Evolutionary conservation across 1,284 basidiomycete genomes (phyloP).

Genomic region (Puccinia triticina): DNA sequence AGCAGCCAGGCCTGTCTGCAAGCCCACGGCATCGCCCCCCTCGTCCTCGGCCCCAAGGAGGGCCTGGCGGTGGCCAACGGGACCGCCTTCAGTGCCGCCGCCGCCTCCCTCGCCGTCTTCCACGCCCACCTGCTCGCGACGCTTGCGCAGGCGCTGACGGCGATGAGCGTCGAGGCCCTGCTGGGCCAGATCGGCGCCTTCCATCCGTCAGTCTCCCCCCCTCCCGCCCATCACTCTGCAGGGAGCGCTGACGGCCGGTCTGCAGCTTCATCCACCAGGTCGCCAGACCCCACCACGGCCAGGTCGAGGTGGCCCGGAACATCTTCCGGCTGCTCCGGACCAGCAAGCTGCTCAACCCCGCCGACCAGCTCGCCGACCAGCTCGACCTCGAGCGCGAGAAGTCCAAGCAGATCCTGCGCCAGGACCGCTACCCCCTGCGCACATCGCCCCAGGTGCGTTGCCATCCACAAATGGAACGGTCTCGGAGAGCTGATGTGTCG

Average conservation of each 20-base stretch:
- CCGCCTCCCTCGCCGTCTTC: constrained; percentile 65
- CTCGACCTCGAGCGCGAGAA: constrained; percentile 69
- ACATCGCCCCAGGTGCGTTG: constrained; percentile 69
- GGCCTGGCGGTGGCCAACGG: constrained; percentile 79
- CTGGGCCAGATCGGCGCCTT: constrained; percentile 73
- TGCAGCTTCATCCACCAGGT: constrained; percentile 72
- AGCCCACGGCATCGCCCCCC: constrained; percentile 69
- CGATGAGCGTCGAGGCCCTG: constrained; percentile 82
- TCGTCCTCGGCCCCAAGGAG: constrained; percentile 77
- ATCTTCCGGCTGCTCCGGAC: constrained; percentile 73
- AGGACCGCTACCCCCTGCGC: constrained; percentile 78
- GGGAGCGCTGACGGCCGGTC: too few species aligned
- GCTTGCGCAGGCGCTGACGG: constrained; percentile 75
- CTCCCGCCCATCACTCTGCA: too few species aligned
- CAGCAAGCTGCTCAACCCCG: constrained; percentile 69
- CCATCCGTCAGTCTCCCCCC: constrained; percentile 64
- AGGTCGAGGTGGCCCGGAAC: constrained; percentile 73
- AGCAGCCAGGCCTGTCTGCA: constrained; percentile 71
- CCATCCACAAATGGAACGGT: neutral
- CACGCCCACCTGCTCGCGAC: constrained; percentile 74
- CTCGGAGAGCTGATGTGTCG: neutral
- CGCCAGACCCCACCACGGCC: constrained; percentile 80
- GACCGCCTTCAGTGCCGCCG: constrained; percentile 73
- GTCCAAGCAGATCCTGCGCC: constrained; percentile 67
- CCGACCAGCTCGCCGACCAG: constrained; percentile 66